Base-by-base conservation (phyloP, 768 basidiomycete genomes). In the Neoboletus brunneissimus region DNA sequence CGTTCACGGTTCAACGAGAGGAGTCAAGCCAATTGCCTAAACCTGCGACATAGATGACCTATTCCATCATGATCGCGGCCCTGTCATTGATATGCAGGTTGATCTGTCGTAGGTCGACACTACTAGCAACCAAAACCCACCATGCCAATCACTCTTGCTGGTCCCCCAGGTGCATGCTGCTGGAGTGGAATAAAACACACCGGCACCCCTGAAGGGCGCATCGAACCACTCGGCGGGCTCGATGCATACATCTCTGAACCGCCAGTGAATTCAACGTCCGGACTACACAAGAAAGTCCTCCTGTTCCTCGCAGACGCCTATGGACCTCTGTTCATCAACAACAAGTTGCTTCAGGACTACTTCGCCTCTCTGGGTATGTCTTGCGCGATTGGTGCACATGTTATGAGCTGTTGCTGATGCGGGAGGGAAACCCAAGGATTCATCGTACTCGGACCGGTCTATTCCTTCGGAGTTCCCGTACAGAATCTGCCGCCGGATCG, bases 341-440 rank as follows among this genome's bases (percentile, higher is more conserved):
- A 80, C 46, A 70, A 81, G 66, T 69, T 86, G 2, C 60, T 86
- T 7, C 83, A 85, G 61, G 85, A 87, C 61, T 85, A 79, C 57
- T 85, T 82, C 56, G 84, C 86, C 9, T 74, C 78, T 0, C 72
- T 75, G 23, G 86, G 85, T 85, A 29, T 2, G 70, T 63, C 27
- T 0, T n/a, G 22, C 23, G 18, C 9, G 10, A 5, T 29, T 22
- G 29, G 2, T 25, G 29, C 38, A 3, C 9, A 8, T 32, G 7
- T 48, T 6, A 16, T 22, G 23, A 11, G 16, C 13, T 43, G 11
- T 18, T 31, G 7, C 31, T 55, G 34, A 63, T 31, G 15, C 11
- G 22, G 25, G 22, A 20, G 7, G 23, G 15, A 44, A 54, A 16
- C n/a, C n/a, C 4, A 32, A 86, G 84, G 84, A 0, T 86, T 81